Evolutionary conservation across 257 asterid species (phyloP).

Genomic region (Asclepias syriaca): DNA sequence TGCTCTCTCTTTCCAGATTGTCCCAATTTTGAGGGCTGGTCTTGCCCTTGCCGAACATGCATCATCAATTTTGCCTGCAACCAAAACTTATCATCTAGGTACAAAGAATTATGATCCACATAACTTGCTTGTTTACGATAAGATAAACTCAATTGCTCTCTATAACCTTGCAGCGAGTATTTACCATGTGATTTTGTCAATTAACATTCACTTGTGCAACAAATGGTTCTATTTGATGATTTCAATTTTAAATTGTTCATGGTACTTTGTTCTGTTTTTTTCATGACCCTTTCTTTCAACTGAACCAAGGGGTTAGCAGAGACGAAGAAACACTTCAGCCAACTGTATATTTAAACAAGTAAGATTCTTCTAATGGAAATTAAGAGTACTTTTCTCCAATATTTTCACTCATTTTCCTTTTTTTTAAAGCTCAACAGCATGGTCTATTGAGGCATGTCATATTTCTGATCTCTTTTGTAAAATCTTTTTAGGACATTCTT

Average conservation of each 20-base stretch:
- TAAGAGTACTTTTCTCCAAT: neutral
- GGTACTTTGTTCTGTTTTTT: conserved; percentile 9
- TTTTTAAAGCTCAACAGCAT: neutral
- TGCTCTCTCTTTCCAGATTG: conserved; percentile 48
- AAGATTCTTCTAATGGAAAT: conserved; percentile 15
- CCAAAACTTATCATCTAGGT: conserved; percentile 88
- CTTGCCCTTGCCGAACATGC: conserved; percentile 97
- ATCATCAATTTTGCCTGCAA: conserved; percentile 75
- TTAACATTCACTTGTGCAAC: neutral
- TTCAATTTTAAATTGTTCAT: neutral
- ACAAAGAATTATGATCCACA: conserved; percentile 8
- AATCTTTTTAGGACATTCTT: neutral
- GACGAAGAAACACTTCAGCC: conserved; percentile 91
- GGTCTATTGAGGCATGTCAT: neutral
- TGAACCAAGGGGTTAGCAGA: conserved; percentile 64
- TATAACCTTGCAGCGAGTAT: neutral
- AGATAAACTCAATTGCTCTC: neutral
- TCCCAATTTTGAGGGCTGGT: conserved; percentile 99
- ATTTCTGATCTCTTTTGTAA: neutral
- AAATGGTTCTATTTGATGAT: neutral
- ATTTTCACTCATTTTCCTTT: neutral
- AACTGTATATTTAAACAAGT: conserved; percentile 87
- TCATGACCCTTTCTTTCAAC: conserved; percentile 19
- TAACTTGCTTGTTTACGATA: neutral
- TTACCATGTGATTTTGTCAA: neutral